These are phyloP conservation scores for Russula earlei DNA, from an alignment of 768 basidiomycete genomes.

Conservation along the genomic window DNA sequence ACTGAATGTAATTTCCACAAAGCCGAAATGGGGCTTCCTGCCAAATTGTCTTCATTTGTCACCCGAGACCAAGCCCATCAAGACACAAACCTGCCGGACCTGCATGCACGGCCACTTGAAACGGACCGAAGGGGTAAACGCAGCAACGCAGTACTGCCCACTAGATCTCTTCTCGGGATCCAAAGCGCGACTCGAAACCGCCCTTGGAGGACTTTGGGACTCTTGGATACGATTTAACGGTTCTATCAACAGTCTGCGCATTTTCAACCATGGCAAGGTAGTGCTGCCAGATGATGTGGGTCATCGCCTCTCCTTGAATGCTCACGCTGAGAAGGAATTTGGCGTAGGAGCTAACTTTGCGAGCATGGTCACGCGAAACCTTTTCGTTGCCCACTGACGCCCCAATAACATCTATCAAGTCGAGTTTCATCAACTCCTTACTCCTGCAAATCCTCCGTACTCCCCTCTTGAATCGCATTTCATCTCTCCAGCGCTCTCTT, in stretches of 20 bases:
- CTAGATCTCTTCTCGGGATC: slow-evolving; percentile 82
- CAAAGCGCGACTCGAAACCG: slow-evolving; percentile 46
- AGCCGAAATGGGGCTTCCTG: slow-evolving; percentile 98
- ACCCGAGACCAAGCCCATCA: slow-evolving; percentile 42
- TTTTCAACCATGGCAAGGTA: slow-evolving; percentile 62
- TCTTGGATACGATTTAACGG: slow-evolving; percentile 61
- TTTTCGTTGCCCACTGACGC: neutral
- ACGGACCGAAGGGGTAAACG: slow-evolving; percentile 29
- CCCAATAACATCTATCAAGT: slow-evolving; percentile 28
- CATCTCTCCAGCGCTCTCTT: slow-evolving; percentile 10
- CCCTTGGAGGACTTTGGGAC: slow-evolving; percentile 62
- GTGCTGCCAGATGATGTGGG: slow-evolving; percentile 52
- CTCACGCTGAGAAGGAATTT: slow-evolving; percentile 6
- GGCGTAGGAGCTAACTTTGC: neutral
- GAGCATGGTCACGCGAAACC: slow-evolving; percentile 10
- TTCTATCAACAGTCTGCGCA: slow-evolving; percentile 66
- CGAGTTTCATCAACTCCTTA: slow-evolving; percentile 43
- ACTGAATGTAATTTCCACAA: neutral
- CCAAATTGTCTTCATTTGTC: slow-evolving; percentile 58
- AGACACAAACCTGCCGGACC: slow-evolving; percentile 74
- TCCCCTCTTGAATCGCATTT: slow-evolving; percentile 17
- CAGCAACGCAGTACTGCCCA: slow-evolving; percentile 62
- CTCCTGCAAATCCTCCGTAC: slow-evolving; percentile 40
- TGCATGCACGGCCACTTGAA: slow-evolving; percentile 76
- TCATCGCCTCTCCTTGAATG: slow-evolving; percentile 2